Percentiles rank a stretch among this genome's conserved stretches.
phyloP scores from a whole-genome alignment of 1,139 yeast genomes.

The Diutina ranongensis region DNA sequence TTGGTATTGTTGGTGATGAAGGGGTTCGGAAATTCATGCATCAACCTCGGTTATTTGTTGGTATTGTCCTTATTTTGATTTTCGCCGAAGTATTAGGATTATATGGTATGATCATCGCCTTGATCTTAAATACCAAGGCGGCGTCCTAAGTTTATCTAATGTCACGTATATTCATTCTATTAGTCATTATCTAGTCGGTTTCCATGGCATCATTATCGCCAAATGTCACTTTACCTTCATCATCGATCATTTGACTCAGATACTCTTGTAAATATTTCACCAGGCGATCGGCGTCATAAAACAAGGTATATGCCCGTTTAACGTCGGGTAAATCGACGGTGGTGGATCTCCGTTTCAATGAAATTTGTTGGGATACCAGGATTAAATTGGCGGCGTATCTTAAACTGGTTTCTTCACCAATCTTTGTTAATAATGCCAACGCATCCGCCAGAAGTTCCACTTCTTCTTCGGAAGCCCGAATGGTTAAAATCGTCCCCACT shows the following conservation, averaged over 20 bases:
- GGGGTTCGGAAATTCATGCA: constrained; percentile 96
- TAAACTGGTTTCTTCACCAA: constrained; percentile 85
- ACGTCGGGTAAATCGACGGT: constrained; percentile 73
- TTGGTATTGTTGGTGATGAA: constrained; percentile 98
- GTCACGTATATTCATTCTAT: neutral
- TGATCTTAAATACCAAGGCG: constrained; percentile 83
- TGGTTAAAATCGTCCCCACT: constrained; percentile 72
- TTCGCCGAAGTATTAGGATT: constrained; percentile 97
- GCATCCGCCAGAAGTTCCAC: constrained; percentile 80
- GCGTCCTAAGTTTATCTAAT: neutral
- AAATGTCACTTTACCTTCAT: constrained; percentile 51
- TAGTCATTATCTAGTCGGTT: constrained; percentile 18
- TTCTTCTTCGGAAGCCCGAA: constrained; percentile 95
- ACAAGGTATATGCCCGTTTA: constrained; percentile 77
- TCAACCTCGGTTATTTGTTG: constrained; percentile 94
- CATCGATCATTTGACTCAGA: constrained; percentile 60
- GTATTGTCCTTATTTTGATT: constrained; percentile 86
- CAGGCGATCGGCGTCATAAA: constrained; percentile 80
- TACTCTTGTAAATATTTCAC: constrained; percentile 69
- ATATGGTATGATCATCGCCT: constrained; percentile 88
- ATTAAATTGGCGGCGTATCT: constrained; percentile 90
- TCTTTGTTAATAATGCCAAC: constrained; percentile 77
- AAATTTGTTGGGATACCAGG: constrained; percentile 77
- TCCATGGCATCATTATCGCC: constrained; percentile 43
- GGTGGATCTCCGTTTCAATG: constrained; percentile 65